Base-by-base conservation (phyloP, 179 eudicot species). In the Beta lomatogona region DNA sequence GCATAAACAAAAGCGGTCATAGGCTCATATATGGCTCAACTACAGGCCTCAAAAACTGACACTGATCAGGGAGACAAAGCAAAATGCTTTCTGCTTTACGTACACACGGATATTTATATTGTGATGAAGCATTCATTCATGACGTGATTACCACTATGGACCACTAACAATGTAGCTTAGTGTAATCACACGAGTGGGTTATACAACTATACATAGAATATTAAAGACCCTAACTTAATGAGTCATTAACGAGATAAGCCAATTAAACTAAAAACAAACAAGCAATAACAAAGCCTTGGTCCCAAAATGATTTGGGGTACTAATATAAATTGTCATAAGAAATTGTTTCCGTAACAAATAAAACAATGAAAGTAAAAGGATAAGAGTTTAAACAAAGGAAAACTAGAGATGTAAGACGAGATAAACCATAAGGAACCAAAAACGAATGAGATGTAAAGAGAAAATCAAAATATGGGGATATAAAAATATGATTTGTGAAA, bases 51-150 rank as follows among this genome's bases (percentile, higher is more conserved):
- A 83, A 57, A 73, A 54, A 74, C 36, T 83, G 80, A 79, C 28
- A 50, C 14, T 55, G 76, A 74, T 67, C n/a, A 75, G 76, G 82
- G 82, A 68, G 87, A 81, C 75, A 73, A 81, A 77, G 70, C 78
- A 81, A 77, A 64, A 52, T 64, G 79, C 66, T 41, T 78, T 77
- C 25, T 64, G 75, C 84, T 81, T 81, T 84, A 73, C 22, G 67
- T 14, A 67, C 60, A 84, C 83, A 77, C 18, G 66, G 79, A 48
- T 73, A 77, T 78, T 73, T 81, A 73, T 70, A 66, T 78, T 57
- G 63, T 73, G 45, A 84, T 77, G 70, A 84, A 57, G 71, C 50
- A 59, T 75, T 21, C 68, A 66, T 74, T 57, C 65, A 46, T 77
- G 79, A 81, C 45, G 77, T 80, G 64, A 71, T 44, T 44, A 60